Base-by-base conservation (phyloP, 257 asterid genomes). In the Gentiana macrophylla region DNA sequence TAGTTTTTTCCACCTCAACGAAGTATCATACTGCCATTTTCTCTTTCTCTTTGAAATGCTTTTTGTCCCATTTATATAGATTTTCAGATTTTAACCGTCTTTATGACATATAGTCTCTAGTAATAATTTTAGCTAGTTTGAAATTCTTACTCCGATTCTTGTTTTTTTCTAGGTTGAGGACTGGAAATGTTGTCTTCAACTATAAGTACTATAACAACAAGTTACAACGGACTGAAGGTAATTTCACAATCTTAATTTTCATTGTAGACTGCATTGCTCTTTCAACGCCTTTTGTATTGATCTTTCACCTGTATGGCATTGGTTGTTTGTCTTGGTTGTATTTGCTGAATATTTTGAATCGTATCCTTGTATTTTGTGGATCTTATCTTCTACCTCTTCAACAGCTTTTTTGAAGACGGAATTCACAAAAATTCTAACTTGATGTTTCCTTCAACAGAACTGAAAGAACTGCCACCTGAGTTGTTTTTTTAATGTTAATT, bases 161-260 rank as follows among this genome's bases (percentile, higher is more conserved):
- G 59, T 55, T 6, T 55, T n/a, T 57, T 15, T 79, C 56, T 71
- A 92, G 99, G 95, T 84, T 92, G 80, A 86, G 99, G 84, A 70
- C 80, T 52, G 97, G 99, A 60, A 92, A 92, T 77, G 97, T 92
- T 55, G 77, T 92, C 68, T 92, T 88, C 94, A 83, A 88, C 79
- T 92, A 88, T 78, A 77, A 72, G 74, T 92, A 88, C 75, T 86
- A 86, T 65, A 76, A 84, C 80, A 85, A 84, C 72, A 81, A 77
- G 85, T 66, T 86, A 81, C 95, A 85, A 75, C 79, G 87, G 72
- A 92, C 95, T 55, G 99, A 92, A 88, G 99, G 99, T 92, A 86
- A 62, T 68, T 38, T 38, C 8, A 57, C 65, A 49, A 50, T 52
- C 63, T 13, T 53, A 53, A 12, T 53, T 47, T 53, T 24, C 24